Base-by-base conservation (phyloP, 306 rosid genomes). In the Lithocarpus polystachyus region DNA sequence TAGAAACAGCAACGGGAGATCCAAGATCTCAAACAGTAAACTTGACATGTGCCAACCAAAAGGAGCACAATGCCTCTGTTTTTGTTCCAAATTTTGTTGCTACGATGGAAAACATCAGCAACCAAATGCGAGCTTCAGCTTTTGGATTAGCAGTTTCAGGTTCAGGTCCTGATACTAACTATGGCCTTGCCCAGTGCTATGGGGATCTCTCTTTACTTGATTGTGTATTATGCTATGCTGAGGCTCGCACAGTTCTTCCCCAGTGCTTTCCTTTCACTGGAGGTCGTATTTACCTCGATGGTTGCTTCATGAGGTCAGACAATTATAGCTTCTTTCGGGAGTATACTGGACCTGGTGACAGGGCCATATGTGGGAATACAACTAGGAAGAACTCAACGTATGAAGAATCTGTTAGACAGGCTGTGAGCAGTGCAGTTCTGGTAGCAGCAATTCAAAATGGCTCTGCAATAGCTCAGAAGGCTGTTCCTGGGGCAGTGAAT, bases 281-380 rank as follows among this genome's bases (percentile, higher is more conserved):
- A 4, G 98, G 96, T 24, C 89, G 97, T 29, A 87, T 95, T 75
- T 90, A 76, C 87, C 90, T 92, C 13, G 99, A 92, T 56, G 99
- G 99, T 19, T 95, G 99, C 89, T 95, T 91, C 89, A 89, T 95
- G 99, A 91, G 99, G 80, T 85, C 92, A 12, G 94, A 84, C 73
- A 92, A 95, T 56, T 95, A 91, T 80, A 89, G 91, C 79, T 95
- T 95, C 73, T 90, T 80, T 68, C 57, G 82, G 12, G 96, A 92
- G 85, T 90, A 79, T 20, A 22, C 1, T 20, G 99, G 96, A 56
- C 81, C 88, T 5, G 80, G 73, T 24, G 99, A 95, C 69, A 81
- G 7, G 53, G 82, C 87, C 22, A 82, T 88, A 17, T 95, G 99
- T 68, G 92, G 89, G 57, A 90, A 90, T 81, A 78, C 79, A 3